These are phyloP conservation scores for Hypsizygus marmoreus DNA, from an alignment of 768 basidiomycete genomes.

Conservation along the genomic window DNA sequence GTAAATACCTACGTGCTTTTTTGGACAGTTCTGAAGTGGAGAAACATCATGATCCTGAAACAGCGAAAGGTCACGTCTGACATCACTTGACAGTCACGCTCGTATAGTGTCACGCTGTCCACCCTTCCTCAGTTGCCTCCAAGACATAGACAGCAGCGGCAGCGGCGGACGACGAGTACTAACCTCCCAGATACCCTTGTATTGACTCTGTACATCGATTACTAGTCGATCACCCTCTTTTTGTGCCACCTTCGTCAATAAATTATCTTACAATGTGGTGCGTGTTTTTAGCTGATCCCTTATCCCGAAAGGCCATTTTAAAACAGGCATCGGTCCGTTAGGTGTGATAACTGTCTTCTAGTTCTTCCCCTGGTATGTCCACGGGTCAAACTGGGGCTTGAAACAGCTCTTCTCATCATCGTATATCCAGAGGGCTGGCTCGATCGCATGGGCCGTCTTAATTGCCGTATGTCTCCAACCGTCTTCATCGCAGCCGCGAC, in stretches of 20 bases:
- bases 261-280: slow-evolving; percentile 29
- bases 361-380: slow-evolving; percentile 67
- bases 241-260: slow-evolving; percentile 22
- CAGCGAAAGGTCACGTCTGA: neutral
- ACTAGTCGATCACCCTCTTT: slow-evolving; percentile 7
- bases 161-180: slow-evolving; percentile 11
- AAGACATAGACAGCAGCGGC: slow-evolving; percentile 14
- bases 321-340: slow-evolving; percentile 25
- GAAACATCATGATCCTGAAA: neutral
- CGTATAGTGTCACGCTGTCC: slow-evolving; percentile 10
- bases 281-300: slow-evolving; percentile 18
- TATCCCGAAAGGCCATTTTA: slow-evolving; percentile 17
- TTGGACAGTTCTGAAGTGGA: neutral
- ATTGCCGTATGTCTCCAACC: slow-evolving; percentile 55
- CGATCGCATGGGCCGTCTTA: slow-evolving; percentile 67
- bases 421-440: slow-evolving; percentile 60
- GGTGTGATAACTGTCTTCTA: slow-evolving; percentile 82
- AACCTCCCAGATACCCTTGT: slow-evolving; percentile 8
- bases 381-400: slow-evolving; percentile 15
- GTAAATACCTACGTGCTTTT: neutral
- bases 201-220: neutral
- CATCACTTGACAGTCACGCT: slow-evolving; percentile 19
- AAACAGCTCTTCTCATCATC: slow-evolving; percentile 27
- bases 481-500: neutral
- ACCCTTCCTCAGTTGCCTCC: slow-evolving; percentile 3